Base-by-base conservation (phyloP, 257 asterid species). In the Petrea volubilis region DNA sequence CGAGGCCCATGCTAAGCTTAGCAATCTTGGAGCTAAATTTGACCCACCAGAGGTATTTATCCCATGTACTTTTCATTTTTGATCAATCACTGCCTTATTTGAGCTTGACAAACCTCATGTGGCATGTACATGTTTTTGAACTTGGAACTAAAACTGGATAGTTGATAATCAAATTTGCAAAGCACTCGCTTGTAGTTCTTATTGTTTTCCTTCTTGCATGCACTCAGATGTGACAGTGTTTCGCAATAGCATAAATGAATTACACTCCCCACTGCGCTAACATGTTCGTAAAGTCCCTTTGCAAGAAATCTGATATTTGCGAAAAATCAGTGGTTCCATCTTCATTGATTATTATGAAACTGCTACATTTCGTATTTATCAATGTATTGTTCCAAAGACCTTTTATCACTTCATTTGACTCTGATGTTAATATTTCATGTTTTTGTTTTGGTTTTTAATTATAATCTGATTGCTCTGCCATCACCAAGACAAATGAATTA, bases 21-120 rank as follows among this genome's bases (percentile, higher is more conserved):
- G 99, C 88, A 91, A 85, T 77, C 87, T 86, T 78, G 98, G 99
- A 74, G 95, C 99, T 60, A 94, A 89, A 81, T 94, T 94, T 83
- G 92, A 89, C 71, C 99, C 99, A 51, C 90, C 95, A 38, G 90
- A 94, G 97, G 99, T 94, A 76, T 64, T 76, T 63, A 60, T 68
- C 69, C 57, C n/a, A 0, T 66, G 36, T 49, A 28, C 66, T 36
- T 58, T 56, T 29, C 64, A 43, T 18, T 51, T 20, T 51, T 50
- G 33, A 28, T 40, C 29, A 18, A n/a, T 25, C 47, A 40, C 23
- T 24, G 7, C 21, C 44, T 38, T 21, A 14, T 33, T 74, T 43
- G 40, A 25, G 56, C 71, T 64, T 49, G 28, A 10, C 49, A 28
- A 27, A 68, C 55, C 61, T 68, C 62, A 60, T 36, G 20, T 58